Evolutionary conservation across 2,329 filamentous ascomycete genomes (phyloP), one percentile per base, ranked within the genome.

Genomic region (Trichoderma koningii): DNA sequence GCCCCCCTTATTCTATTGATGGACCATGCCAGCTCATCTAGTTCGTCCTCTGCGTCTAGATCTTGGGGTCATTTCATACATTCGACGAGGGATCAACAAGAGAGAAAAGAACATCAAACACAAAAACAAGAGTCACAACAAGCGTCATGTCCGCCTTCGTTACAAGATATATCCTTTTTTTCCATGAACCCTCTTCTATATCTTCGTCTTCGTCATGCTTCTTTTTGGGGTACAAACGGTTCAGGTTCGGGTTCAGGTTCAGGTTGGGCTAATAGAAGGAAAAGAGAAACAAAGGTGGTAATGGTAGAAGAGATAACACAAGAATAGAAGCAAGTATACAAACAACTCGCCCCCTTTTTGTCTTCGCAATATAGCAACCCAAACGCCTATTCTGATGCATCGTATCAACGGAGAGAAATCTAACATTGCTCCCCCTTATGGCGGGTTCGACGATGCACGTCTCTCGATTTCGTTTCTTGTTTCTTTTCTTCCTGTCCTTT

Each of bases 341-440:
- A 66, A 41, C 42, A 63, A 38, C 57, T 63, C 64, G 64, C 64
- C 60, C 60, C 57, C 51, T 47, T 56, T 48, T 23, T 63, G 28
- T 63, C 10, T 14, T 12, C 57, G 59, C 64, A 55, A 23, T 53
- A 47, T 66, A 45, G 44, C 47, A 38, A 51, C 59, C 64, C 61
- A 65, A 68, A 69, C 67, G 67, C 67, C 67, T 53, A 44, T 55
- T 66, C 52, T 63, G 60, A 69, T 69, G 67, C 67, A 68, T 51
- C 63, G 42, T 64, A 65, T 61, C 41, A 42, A 66, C 62, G 63
- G 66, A 68, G 56, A 67, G 63, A 66, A 55, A 44, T 47, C 52
- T 47, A 10, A 26, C 34, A 44, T 59, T 47, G 10, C 45, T 59
- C 44, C 44, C 64, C 48, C 56, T 28, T 56, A n/a, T 47, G 12